These are phyloP conservation scores for Globisporangium orthogonon DNA, from an alignment of 352 stramenopile species.

Conservation along the genomic window DNA sequence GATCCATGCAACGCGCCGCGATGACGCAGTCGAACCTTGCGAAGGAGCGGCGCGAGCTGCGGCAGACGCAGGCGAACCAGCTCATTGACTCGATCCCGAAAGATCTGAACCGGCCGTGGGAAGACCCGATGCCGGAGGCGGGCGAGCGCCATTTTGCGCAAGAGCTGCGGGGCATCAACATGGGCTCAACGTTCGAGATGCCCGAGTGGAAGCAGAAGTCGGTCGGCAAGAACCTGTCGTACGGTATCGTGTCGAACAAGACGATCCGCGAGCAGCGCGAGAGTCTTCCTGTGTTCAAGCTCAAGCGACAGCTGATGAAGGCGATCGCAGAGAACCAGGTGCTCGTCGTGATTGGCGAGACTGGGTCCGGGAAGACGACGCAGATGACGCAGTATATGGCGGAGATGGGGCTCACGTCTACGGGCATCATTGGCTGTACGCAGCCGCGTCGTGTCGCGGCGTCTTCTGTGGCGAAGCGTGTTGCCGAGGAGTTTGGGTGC, in stretches of 20 bases:
- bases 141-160: constrained; percentile 97
- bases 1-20: constrained; percentile 95
- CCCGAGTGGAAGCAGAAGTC: constrained; percentile 98
- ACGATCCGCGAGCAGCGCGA: constrained; percentile 96
- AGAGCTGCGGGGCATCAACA: constrained; percentile 91
- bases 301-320: constrained; percentile 95
- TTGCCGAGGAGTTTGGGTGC: constrained; percentile 96
- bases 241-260: constrained; percentile 94
- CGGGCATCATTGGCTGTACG: constrained; percentile 96
- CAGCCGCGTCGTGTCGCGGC: constrained; percentile 97
- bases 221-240: constrained; percentile 94
- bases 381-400: constrained; percentile 99
- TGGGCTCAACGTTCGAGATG: constrained; percentile 85
- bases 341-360: constrained; percentile 99
- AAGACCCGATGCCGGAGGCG: constrained; percentile 97
- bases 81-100: constrained; percentile 97
- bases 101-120: constrained; percentile 97
- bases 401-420: constrained; percentile 96
- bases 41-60: constrained; percentile 96
- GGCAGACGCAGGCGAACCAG: constrained; percentile 96
- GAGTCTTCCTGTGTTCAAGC: constrained; percentile 94
- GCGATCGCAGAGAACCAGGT: constrained; percentile 95
- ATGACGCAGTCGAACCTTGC: constrained; percentile 95
- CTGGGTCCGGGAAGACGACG: constrained; percentile 97
- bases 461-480: constrained; percentile 96